Conservation (phyloP, 805 yeast genomes). For the Candida nitratophila region DNA sequence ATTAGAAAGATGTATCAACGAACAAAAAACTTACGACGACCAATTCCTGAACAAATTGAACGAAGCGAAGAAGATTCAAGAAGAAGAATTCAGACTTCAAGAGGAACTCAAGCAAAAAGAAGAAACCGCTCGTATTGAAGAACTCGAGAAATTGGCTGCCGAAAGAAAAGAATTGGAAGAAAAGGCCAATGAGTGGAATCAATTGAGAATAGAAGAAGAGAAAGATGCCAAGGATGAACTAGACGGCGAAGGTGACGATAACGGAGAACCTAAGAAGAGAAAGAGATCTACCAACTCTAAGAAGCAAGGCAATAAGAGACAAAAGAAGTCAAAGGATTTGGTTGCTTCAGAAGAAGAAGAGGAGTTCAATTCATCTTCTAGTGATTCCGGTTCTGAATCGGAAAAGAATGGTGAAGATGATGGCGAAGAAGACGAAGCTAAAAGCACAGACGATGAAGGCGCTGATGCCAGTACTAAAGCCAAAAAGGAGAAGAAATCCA, state of each 20-base stretch:
- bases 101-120: slow-evolving; percentile 39
- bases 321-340: slow-evolving; percentile 18
- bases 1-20: slow-evolving; percentile 60
- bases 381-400: slow-evolving; percentile 8
- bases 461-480: not conserved
- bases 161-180: slow-evolving; percentile 46
- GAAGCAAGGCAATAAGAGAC: slow-evolving; percentile 14
- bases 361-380: slow-evolving; percentile 18
- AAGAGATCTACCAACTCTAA: slow-evolving; percentile 11
- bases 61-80: slow-evolving; percentile 63
- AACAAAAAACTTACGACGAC: slow-evolving; percentile 62
- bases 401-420: slow-evolving; percentile 5
- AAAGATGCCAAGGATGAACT: slow-evolving; percentile 28
- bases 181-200: slow-evolving; percentile 51
- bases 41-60: slow-evolving; percentile 54
- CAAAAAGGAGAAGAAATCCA: not conserved
- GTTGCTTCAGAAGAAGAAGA: slow-evolving; percentile 40
- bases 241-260: slow-evolving; percentile 27
- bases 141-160: slow-evolving; percentile 31
- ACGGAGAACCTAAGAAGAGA: slow-evolving; percentile 22
- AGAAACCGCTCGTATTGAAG: slow-evolving; percentile 40
- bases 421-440: slow-evolving; percentile 8
- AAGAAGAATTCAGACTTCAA: slow-evolving; percentile 42
- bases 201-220: slow-evolving; percentile 26
- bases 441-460: slow-evolving; percentile 1